Evolutionary conservation across 2,329 filamentous ascomycete genomes (phyloP).

Genomic region (Penicillium occitanis): DNA sequence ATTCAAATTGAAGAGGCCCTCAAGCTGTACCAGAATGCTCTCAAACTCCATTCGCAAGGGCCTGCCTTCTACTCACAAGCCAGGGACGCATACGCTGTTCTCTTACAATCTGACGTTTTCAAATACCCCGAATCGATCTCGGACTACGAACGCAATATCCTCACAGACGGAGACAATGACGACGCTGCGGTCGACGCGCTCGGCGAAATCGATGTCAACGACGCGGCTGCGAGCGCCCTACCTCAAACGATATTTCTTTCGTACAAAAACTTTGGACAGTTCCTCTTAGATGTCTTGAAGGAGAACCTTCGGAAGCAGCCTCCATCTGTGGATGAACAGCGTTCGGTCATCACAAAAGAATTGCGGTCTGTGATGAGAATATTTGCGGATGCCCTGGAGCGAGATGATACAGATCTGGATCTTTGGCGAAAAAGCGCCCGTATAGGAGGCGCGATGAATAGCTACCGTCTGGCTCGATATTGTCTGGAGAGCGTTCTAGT

Average conservation of each 20-base stretch:
- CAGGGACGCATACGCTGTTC: constrained; percentile 72
- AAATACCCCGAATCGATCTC: constrained; percentile 82
- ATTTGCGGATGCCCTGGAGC: constrained; percentile 63
- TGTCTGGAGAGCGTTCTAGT: constrained; percentile 65
- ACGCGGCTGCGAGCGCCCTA: constrained; percentile 75
- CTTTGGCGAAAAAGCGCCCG: constrained; percentile 63
- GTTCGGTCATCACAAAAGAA: constrained; percentile 35
- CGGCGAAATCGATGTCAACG: constrained; percentile 61
- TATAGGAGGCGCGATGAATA: constrained; percentile 58
- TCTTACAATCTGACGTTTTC: constrained; percentile 93
- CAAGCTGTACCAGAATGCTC: constrained; percentile 86
- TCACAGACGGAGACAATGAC: constrained; percentile 43
- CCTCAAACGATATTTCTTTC: constrained; percentile 89
- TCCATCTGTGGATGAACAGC: constrained; percentile 19
- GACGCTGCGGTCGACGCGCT: constrained; percentile 32
- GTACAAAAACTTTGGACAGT: constrained; percentile 94
- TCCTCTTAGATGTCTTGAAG: constrained; percentile 73
- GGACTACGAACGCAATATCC: constrained; percentile 72
- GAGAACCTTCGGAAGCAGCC: constrained; percentile 42
- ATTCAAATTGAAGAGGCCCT: constrained; percentile 96
- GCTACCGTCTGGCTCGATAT: constrained; percentile 59
- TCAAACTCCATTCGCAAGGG: constrained; percentile 89
- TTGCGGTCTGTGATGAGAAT: constrained; percentile 49
- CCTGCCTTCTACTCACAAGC: constrained; percentile 73
- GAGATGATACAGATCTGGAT: constrained; percentile 64